Base-by-base conservation (phyloP, 2,329 filamentous ascomycete genomes). In the Stachybotrys chlorohalonatus region DNA sequence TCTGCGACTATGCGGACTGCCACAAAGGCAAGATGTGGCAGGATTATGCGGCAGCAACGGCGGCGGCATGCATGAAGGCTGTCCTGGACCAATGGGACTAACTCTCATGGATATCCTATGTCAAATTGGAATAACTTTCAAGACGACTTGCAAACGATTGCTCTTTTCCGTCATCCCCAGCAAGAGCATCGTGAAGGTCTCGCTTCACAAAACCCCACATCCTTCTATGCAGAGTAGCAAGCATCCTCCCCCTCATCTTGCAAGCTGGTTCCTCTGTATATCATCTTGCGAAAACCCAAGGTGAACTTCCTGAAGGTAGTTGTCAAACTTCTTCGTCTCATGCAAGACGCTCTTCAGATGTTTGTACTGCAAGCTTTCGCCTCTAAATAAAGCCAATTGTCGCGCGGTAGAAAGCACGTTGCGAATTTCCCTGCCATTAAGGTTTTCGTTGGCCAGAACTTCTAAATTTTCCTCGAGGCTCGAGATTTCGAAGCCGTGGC, bases 11-110 rank as follows among this genome's bases (percentile, higher is more conserved):
- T 47, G 63, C 68, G 2, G 71, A 74, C 53, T 66, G 62, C 0
- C 68, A 73, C 52, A 73, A 73, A 54, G 67, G 64, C 24, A 66
- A 73, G 3, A 9, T 30, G 6, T 73, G 68, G 70, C 66, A 70
- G 15, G 24, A 30, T 0, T 70, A 69, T 55, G 70, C 71, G 0
- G 68, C 71, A 1, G 60, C 59, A 0, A 62, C 60, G 0, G 68
- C 70, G 0, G 69, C 67, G 0, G 66, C 64, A 6, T 63, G 52
- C n/a, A 56, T 60, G 0, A 60, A 50, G 5, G 60, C 47, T 49
- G 24, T 49, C 16, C 13, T 49, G 17, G 47, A 49, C 6, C 47
- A 59, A 11, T 48, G 36, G 36, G 36, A 42, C 36, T 42, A 42
- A 5, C 8, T 42, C 24, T 24, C 24, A 4, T 24, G 24, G 24